A percentile compares a stretch with the other conserved stretches of the same genome.
These are phyloP conservation scores for Sporothrix mexicana DNA, from an alignment of 2,329 filamentous ascomycete genomes.

Conservation along the genomic window DNA sequence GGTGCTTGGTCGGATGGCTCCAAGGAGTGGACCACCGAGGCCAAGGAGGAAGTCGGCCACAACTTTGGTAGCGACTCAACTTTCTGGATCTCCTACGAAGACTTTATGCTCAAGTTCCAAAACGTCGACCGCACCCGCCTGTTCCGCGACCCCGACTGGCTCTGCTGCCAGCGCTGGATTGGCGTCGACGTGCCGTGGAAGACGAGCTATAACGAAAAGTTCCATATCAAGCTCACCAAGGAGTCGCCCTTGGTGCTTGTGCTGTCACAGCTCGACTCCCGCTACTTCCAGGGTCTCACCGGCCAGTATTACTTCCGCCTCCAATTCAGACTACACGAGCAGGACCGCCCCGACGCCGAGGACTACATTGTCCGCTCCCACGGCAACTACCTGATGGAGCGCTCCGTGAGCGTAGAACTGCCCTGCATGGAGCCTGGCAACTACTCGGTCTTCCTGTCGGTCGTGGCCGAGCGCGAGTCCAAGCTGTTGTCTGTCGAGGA, in stretches of 20 bases:
- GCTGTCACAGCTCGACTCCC: conserved; percentile 62
- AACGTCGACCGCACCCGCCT: conserved; percentile 64
- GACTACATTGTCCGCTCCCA: conserved; percentile 63
- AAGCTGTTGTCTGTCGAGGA: conserved; percentile 63
- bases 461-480: conserved; percentile 68
- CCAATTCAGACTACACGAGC: conserved; percentile 59
- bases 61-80: conserved; percentile 78
- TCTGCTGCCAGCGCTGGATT: conserved; percentile 52
- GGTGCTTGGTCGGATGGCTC: conserved; percentile 82
- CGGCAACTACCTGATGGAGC: conserved; percentile 65
- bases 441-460: conserved; percentile 77
- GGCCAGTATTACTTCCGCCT: conserved; percentile 63
- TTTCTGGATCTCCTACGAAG: conserved; percentile 65
- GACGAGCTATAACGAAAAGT: conserved; percentile 61
- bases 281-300: conserved; percentile 63
- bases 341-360: conserved; percentile 50
- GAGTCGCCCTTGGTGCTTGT: conserved; percentile 60
- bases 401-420: conserved; percentile 78
- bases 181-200: conserved; percentile 60
- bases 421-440: conserved; percentile 71
- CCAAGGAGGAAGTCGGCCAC: conserved; percentile 74
- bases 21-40: conserved; percentile 82
- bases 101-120: conserved; percentile 64
- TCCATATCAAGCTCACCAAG: conserved; percentile 56
- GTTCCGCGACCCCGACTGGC: conserved; percentile 62